A percentile compares a stretch with the other conserved stretches of the same genome.
These are phyloP conservation scores for Babesia gibsoni DNA, from an alignment of 169 alveolate genomes.

Conservation along the genomic window DNA sequence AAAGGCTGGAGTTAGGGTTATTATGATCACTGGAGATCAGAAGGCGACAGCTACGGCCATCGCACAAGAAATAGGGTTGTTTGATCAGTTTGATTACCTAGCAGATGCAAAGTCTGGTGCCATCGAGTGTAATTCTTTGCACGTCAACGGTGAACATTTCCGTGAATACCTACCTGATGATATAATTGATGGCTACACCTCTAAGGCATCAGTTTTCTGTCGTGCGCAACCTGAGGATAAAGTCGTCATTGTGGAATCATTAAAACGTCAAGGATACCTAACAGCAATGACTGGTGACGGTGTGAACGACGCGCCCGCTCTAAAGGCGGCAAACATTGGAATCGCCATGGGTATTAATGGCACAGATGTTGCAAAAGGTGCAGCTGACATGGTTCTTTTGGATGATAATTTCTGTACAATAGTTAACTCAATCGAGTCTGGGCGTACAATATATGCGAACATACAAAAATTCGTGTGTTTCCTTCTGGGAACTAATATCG, in stretches of 20 bases:
- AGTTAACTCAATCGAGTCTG: conserved; percentile 87
- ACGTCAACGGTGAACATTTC: conserved; percentile 72
- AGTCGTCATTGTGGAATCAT: conserved; percentile 85
- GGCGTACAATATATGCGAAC: conserved; percentile 89
- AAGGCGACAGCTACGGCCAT: conserved; percentile 95
- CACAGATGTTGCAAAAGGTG: conserved; percentile 86
- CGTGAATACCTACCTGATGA: conserved; percentile 75
- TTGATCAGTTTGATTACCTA: conserved; percentile 55
- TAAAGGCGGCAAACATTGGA: conserved; percentile 89
- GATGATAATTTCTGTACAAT: conserved; percentile 87
- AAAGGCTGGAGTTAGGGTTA: conserved; percentile 96
- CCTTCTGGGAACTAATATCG: conserved; percentile 89
- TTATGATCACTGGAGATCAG: conserved; percentile 99
- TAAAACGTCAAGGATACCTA: conserved; percentile 85
- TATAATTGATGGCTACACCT: conserved; percentile 72
- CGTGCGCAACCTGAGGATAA: conserved; percentile 90
- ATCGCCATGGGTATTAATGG: conserved; percentile 94
- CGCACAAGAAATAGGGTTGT: conserved; percentile 86
- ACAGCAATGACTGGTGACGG: conserved; percentile 93
- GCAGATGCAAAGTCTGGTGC: conserved; percentile 9
- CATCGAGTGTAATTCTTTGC: conserved; percentile 72
- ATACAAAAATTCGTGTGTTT: conserved; percentile 91
- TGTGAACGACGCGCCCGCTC: conserved; percentile 90
- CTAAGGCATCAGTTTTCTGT: conserved; percentile 78
- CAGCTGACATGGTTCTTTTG: conserved; percentile 80